These are phyloP conservation scores for Colletotrichum horii DNA, from an alignment of 2,329 filamentous ascomycete species.

Conservation along the genomic window DNA sequence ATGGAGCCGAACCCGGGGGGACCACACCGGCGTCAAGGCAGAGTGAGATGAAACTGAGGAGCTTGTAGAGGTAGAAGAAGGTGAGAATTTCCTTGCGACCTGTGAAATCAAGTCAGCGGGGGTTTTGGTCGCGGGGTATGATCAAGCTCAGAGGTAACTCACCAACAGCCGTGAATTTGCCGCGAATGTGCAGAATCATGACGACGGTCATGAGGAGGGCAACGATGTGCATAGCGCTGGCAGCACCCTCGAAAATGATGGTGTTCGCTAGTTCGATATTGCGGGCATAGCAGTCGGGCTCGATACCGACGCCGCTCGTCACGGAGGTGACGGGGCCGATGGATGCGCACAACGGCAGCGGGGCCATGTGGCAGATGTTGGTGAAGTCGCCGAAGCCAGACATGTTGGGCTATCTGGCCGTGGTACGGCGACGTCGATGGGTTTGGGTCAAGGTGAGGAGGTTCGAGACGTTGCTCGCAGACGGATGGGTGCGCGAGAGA, in stretches of 20 bases:
- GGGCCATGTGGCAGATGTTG: constrained; percentile 81
- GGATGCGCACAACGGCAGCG: constrained; percentile 85
- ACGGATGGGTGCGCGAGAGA: neutral
- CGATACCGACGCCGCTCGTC: constrained; percentile 75
- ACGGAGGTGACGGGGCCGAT: constrained; percentile 78
- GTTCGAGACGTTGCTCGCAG: neutral
- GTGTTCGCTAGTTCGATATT: constrained; percentile 98
- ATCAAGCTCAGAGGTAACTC: constrained; percentile 38
- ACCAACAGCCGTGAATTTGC: constrained; percentile 98
- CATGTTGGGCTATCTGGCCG: constrained; percentile 41
- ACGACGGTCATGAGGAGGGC: constrained; percentile 92
- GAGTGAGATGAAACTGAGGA: constrained; percentile 86
- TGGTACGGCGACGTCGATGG: neutral
- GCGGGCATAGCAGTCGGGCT: constrained; percentile 89
- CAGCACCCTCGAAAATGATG: constrained; percentile 94
- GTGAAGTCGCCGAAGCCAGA: constrained; percentile 95
- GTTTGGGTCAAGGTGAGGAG: neutral
- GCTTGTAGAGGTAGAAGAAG: constrained; percentile 97
- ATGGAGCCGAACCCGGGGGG: constrained; percentile 78
- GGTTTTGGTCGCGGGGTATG: neutral
- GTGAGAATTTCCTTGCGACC: constrained; percentile 75
- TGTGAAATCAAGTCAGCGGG: constrained; percentile 27
- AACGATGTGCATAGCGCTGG: constrained; percentile 89
- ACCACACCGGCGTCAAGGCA: constrained; percentile 92
- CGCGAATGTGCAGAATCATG: constrained; percentile 96